Conservation (phyloP, 306 rosid genomes). For the Lathyrus aphaca region DNA sequence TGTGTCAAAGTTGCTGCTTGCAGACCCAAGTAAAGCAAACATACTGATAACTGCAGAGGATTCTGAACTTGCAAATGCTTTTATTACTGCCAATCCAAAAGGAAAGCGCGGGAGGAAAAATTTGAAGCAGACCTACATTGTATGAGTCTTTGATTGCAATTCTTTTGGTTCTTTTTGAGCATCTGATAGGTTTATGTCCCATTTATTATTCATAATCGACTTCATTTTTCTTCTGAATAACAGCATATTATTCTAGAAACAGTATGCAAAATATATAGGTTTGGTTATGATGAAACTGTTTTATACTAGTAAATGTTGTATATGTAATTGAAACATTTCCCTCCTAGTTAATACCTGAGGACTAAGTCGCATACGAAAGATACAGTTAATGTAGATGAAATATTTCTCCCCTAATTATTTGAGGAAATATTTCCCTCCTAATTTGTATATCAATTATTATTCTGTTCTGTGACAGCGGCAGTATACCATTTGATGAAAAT, state of each 20-base stretch:
- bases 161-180: conserved; percentile 37
- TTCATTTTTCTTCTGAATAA: conserved; percentile 33
- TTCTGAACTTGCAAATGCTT: conserved; percentile 75
- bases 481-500: conserved; percentile 14
- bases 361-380: conserved; percentile 31
- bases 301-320: conserved; percentile 21
- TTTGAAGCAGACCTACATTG: conserved; percentile 61
- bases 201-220: conserved; percentile 3
- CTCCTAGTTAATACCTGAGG: conserved; percentile 16
- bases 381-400: conserved; percentile 19
- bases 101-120: conserved; percentile 69
- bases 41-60: conserved; percentile 77
- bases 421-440: background rate
- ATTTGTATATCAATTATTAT: background rate
- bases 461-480: background rate
- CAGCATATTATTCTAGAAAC: conserved; percentile 35
- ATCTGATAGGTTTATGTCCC: conserved; percentile 19
- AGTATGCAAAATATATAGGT: conserved; percentile 35
- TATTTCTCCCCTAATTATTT: background rate
- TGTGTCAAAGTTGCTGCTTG: conserved; percentile 67
- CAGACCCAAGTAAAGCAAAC: conserved; percentile 73
- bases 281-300: conserved; percentile 32
- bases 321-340: conserved; percentile 27
- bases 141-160: conserved; percentile 43
- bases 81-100: conserved; percentile 64